Percentiles rank a stretch among this genome's conserved stretches.
Conservation (phyloP, 345 rosid species). For the Salix viminalis region DNA sequence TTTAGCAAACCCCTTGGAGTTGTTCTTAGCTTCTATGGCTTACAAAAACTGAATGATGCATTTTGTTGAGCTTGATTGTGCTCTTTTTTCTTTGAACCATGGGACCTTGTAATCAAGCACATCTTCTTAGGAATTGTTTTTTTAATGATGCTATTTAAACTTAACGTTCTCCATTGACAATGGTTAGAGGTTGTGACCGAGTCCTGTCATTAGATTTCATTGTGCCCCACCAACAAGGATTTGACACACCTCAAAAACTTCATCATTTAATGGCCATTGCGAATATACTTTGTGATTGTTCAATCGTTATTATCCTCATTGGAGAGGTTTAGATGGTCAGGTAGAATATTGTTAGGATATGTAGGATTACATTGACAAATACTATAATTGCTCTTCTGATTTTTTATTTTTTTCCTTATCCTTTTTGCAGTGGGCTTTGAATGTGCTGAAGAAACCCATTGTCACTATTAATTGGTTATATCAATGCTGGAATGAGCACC, state of each 20-base stretch:
- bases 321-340: not conserved
- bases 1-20: too few relatives aligned
- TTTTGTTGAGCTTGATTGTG: not conserved
- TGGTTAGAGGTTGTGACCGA: not conserved
- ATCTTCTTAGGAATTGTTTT: not conserved
- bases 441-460: constrained; percentile 70
- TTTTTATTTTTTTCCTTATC: constrained; percentile 2
- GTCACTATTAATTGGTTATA: constrained; percentile 74
- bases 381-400: not conserved
- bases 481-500: constrained; percentile 93
- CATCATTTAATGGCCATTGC: not conserved
- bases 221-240: not conserved
- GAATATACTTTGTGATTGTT: not conserved
- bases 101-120: not conserved
- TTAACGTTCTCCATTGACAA: not conserved
- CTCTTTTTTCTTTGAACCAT: not conserved
- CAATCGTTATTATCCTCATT: not conserved
- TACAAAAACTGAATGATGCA: not conserved
- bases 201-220: not conserved
- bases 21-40: not conserved
- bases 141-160: not conserved
- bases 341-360: not conserved
- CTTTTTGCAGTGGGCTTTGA: constrained; percentile 82
- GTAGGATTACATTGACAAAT: not conserved
- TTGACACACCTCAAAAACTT: not conserved